A percentile compares a stretch with the other conserved stretches of the same genome.
phyloP scores from a whole-genome alignment of 371 early-diverging fungal species.

The Rhizopus arrhizus region DNA sequence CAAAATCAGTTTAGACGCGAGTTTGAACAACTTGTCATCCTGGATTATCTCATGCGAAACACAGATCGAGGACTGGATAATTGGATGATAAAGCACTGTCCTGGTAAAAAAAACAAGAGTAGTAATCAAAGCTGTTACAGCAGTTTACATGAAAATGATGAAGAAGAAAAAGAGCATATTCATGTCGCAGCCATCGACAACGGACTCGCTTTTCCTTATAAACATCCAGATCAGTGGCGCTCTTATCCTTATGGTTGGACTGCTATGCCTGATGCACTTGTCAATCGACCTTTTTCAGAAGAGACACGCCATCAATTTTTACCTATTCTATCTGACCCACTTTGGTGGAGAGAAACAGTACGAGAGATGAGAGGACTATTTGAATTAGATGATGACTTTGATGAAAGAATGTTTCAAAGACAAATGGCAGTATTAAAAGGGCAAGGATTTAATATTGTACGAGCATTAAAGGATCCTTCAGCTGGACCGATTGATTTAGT shows the following conservation, averaged over 20 bases:
- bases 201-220: slow-evolving; percentile 90
- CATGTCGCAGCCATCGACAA: slow-evolving; percentile 90
- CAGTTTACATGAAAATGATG: slow-evolving; percentile 5
- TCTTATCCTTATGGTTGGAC: slow-evolving; percentile 92
- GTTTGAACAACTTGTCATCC: slow-evolving; percentile 81
- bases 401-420: slow-evolving; percentile 76
- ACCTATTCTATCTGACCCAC: slow-evolving; percentile 65
- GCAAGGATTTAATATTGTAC: slow-evolving; percentile 82
- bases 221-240: slow-evolving; percentile 89
- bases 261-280: slow-evolving; percentile 63
- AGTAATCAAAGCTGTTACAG: slow-evolving; percentile 22
- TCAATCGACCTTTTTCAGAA: slow-evolving; percentile 68
- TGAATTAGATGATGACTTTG: slow-evolving; percentile 73
- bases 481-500: slow-evolving; percentile 64
- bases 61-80: slow-evolving; percentile 90
- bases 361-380: slow-evolving; percentile 68
- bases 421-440: slow-evolving; percentile 87
- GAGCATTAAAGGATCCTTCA: slow-evolving; percentile 61
- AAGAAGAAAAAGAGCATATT: slow-evolving; percentile 43
- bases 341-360: slow-evolving; percentile 82
- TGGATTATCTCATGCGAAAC: slow-evolving; percentile 91
- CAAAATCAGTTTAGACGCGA: slow-evolving; percentile 77
- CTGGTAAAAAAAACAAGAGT: slow-evolving; percentile 21
- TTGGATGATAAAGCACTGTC: slow-evolving; percentile 84
- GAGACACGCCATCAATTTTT: slow-evolving; percentile 69